These are phyloP conservation scores for Diaporthe vaccinii DNA, from an alignment of 2,329 filamentous ascomycete species.

Conservation along the genomic window DNA sequence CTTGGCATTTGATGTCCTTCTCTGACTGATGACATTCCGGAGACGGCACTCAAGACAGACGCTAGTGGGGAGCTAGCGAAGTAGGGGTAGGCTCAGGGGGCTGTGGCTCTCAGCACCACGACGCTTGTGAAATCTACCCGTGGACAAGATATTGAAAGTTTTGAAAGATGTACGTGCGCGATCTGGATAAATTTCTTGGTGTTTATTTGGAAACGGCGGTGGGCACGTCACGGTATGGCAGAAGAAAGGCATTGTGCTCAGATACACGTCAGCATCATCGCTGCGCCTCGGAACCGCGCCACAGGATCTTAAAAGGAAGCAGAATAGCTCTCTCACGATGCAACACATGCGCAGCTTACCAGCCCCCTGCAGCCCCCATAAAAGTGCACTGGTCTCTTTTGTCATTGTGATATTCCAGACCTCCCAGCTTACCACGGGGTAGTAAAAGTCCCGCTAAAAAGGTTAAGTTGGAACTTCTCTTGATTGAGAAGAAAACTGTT, in stretches of 20 bases:
- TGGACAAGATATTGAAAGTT: neutral
- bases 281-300: conserved; percentile 3
- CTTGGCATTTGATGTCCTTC: neutral
- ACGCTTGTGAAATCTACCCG: neutral
- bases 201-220: neutral
- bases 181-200: neutral
- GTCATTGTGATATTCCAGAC: no score
- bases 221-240: neutral
- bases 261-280: neutral
- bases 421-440: no score
- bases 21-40: neutral
- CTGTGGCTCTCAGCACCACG: neutral
- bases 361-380: no score
- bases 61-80: neutral
- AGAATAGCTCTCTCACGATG: neutral
- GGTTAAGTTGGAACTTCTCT: no score
- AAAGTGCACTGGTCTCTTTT: no score
- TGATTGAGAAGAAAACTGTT: no score
- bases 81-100: neutral
- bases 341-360: neutral
- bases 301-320: neutral
- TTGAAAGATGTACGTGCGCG: neutral
- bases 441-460: no score
- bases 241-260: neutral
- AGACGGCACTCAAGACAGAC: neutral